These are phyloP conservation scores for Solanum paucissectum DNA, from an alignment of 257 asterid species.

Conservation along the genomic window DNA sequence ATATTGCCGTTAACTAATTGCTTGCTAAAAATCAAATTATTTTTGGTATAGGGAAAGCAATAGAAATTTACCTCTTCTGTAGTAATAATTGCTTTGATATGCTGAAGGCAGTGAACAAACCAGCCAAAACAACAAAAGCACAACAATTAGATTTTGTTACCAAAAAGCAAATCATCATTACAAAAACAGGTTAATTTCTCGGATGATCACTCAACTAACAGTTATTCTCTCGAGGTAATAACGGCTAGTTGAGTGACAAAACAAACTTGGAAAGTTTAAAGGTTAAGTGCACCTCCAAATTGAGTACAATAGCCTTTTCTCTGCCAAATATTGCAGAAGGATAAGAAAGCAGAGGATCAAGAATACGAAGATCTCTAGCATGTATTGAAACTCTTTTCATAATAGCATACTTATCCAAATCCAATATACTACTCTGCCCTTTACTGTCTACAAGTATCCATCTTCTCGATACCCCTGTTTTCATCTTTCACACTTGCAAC, in stretches of 20 bases:
- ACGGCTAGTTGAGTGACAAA: background rate
- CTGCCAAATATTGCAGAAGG: conserved; percentile 83
- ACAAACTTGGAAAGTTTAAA: background rate
- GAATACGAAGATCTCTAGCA: conserved; percentile 84
- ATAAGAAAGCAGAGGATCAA: conserved; percentile 82
- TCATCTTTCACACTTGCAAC: conserved; percentile 29
- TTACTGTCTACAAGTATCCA: conserved; percentile 55
- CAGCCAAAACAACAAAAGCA: background rate
- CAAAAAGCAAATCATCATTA: background rate
- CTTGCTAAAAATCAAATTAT: background rate
- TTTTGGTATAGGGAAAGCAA: background rate
- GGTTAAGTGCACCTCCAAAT: conserved; percentile 50
- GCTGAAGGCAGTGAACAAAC: conserved; percentile 31
- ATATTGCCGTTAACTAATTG: conserved; percentile 24
- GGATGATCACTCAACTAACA: background rate
- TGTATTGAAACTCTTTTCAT: conserved; percentile 67
- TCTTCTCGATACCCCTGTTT: conserved; percentile 49
- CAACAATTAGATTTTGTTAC: background rate
- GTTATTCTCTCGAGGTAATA: background rate
- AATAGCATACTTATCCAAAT: conserved; percentile 73
- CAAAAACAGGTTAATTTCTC: too few relatives aligned
- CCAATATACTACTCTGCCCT: conserved; percentile 53
- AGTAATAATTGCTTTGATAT: conserved; percentile 88
- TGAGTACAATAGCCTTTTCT: conserved; percentile 73
- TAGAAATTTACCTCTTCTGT: conserved; percentile 52